phyloP scores from a whole-genome alignment of 2,329 filamentous ascomycete genomes.

The Penicillium sp. region DNA sequence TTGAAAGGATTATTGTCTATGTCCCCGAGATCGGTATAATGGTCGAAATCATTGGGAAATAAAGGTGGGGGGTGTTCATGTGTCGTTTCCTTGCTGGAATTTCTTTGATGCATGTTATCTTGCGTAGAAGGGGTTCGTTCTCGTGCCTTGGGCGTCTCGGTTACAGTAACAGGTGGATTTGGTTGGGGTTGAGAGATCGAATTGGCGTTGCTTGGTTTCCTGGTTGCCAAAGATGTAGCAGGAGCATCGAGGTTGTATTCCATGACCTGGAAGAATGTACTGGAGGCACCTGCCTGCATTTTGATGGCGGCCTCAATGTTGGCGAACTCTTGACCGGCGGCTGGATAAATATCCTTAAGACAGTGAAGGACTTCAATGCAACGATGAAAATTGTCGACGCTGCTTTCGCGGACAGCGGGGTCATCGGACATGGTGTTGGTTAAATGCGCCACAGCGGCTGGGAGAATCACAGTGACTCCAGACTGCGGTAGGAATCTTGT shows the following conservation, averaged over 20 bases:
- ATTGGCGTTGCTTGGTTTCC: slow-evolving; percentile 13
- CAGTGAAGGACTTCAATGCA: slow-evolving; percentile 80
- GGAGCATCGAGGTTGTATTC: slow-evolving; percentile 20
- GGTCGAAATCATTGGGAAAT: slow-evolving; percentile 22
- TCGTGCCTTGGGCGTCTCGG: not conserved
- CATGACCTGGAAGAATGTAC: slow-evolving; percentile 28
- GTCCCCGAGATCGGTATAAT: slow-evolving; percentile 10
- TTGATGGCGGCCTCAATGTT: slow-evolving; percentile 31
- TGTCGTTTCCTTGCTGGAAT: slow-evolving; percentile 6
- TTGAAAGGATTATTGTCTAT: slow-evolving; percentile 15
- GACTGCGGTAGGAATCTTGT: slow-evolving; percentile 72
- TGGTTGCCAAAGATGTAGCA: slow-evolving; percentile 7
- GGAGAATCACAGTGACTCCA: slow-evolving; percentile 74
- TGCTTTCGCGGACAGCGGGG: slow-evolving; percentile 58
- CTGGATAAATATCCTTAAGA: slow-evolving; percentile 73
- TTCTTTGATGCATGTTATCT: not conserved
- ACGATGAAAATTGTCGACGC: slow-evolving; percentile 66
- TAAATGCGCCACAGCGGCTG: slow-evolving; percentile 80
- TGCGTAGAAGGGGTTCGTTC: not conserved
- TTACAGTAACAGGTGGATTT: not conserved
- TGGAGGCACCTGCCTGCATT: slow-evolving; percentile 23
- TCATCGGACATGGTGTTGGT: slow-evolving; percentile 74
- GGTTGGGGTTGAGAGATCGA: slow-evolving; percentile 10
- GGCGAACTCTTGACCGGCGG: slow-evolving; percentile 62
- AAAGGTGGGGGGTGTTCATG: not conserved